Evolutionary conservation across 2,329 filamentous ascomycete species (phyloP).

Genomic region (Xylariaceae sp.): DNA sequence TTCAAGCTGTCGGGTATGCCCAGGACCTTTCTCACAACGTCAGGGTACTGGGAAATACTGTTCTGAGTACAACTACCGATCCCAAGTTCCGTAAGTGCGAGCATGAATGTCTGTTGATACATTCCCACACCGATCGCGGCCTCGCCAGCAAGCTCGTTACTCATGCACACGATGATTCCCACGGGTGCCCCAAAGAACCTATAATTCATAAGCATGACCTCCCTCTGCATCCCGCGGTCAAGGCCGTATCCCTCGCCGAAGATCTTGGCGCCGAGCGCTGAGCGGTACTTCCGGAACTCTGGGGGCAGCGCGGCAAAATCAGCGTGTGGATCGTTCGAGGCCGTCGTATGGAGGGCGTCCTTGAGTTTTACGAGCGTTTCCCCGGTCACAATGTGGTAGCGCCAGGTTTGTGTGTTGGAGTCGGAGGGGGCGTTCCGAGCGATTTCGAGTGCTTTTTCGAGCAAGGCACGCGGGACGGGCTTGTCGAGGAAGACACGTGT

Average conservation of each 20-base stretch:
- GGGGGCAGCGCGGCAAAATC: conserved; percentile 7
- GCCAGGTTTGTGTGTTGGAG: conserved; percentile 25
- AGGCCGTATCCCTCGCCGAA: conserved; percentile 22
- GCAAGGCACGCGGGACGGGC: conserved; percentile 7
- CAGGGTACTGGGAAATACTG: conserved; percentile 17
- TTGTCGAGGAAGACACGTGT: conserved; percentile 14
- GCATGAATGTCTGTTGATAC: conserved; percentile 22
- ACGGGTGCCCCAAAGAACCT: conserved; percentile 26
- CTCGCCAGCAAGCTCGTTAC: conserved; percentile 3
- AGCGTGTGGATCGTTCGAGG: background rate
- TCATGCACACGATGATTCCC: conserved; percentile 23
- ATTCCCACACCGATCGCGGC: conserved; percentile 21
- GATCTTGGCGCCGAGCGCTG: conserved; percentile 16
- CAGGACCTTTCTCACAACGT: conserved; percentile 12
- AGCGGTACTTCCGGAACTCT: conserved; percentile 10
- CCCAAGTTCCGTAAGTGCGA: conserved; percentile 16
- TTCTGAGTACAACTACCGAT: conserved; percentile 18
- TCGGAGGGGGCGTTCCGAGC: conserved; percentile 21
- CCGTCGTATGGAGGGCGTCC: conserved; percentile 1
- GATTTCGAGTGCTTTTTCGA: conserved; percentile 13
- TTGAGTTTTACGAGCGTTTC: conserved; percentile 9
- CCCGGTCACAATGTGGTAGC: conserved; percentile 17
- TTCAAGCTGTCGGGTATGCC: conserved; percentile 14
- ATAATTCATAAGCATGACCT: conserved; percentile 21
- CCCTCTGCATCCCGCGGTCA: conserved; percentile 13